phyloP scores from a whole-genome alignment of 2,329 filamentous ascomycete species.

The Hyphodiscus sp. region DNA sequence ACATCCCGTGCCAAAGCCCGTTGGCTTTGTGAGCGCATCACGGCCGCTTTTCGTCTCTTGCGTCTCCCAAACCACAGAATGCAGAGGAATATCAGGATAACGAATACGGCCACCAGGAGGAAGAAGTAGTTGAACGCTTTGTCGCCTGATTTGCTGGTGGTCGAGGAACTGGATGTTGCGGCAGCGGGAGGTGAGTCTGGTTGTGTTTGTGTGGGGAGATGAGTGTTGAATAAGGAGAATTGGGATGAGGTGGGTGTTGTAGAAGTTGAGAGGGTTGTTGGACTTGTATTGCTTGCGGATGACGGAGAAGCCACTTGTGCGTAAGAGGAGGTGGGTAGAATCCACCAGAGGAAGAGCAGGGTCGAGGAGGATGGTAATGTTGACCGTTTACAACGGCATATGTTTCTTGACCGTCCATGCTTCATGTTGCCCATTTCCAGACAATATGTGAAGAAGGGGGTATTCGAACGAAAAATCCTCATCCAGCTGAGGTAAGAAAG shows the following conservation, averaged over 20 bases:
- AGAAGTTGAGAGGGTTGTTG: slow-evolving; percentile 9
- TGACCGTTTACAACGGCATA: slow-evolving; percentile 17
- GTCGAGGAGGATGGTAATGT: slow-evolving; percentile 15
- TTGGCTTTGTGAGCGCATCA: slow-evolving; percentile 19
- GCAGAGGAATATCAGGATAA: slow-evolving; percentile 35
- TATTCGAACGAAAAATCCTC: not conserved
- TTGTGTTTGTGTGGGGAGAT: not conserved
- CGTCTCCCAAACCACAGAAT: slow-evolving; percentile 40
- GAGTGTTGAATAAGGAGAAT: not conserved
- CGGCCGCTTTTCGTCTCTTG: slow-evolving; percentile 16
- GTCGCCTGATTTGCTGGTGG: slow-evolving; percentile 15
- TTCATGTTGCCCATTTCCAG: slow-evolving; percentile 8
- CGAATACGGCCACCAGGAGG: slow-evolving; percentile 41
- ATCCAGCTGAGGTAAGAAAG: not conserved
- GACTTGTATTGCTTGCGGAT: not conserved
- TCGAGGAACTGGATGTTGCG: slow-evolving; percentile 3
- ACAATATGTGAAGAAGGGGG: not conserved
- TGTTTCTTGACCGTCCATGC: not conserved
- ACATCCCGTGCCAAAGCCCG: slow-evolving; percentile 28
- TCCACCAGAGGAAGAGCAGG: slow-evolving; percentile 20
- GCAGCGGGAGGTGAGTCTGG: not conserved
- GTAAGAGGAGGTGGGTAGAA: slow-evolving; percentile 19
- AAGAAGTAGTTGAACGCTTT: slow-evolving; percentile 51
- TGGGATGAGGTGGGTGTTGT: not conserved
- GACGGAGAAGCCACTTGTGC: slow-evolving; percentile 16